Evolutionary conservation across 1,139 yeast species (phyloP).

Genomic region (Geotrichum candidum): DNA sequence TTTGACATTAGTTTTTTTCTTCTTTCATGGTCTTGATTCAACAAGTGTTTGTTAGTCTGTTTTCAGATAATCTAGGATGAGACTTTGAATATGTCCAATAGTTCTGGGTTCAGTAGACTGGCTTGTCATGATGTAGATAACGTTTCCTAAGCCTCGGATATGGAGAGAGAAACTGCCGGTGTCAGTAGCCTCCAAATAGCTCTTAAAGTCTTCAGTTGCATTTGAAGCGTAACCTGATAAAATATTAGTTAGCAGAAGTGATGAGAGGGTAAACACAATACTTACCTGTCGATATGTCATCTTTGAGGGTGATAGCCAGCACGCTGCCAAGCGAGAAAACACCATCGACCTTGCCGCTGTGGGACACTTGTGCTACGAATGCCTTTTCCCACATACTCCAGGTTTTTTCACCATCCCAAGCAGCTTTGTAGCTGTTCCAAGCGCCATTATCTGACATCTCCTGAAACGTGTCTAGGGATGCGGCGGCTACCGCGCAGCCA

Average conservation of each 20-base stretch:
- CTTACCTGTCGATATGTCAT: slow-evolving; percentile 20
- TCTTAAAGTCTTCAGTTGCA: slow-evolving; percentile 7
- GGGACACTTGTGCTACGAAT: slow-evolving; percentile 22
- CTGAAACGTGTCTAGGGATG: slow-evolving; percentile 21
- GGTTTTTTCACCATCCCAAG: slow-evolving; percentile 8
- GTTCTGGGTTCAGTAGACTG: not conserved
- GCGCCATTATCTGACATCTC: slow-evolving; percentile 12
- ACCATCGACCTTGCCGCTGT: slow-evolving; percentile 21
- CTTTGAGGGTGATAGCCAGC: slow-evolving; percentile 26
- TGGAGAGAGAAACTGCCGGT: slow-evolving; percentile 14
- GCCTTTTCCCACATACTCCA: slow-evolving; percentile 26
- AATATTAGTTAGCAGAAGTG: not conserved
- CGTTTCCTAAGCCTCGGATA: slow-evolving; percentile 25
- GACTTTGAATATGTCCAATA: not conserved
- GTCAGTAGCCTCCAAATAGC: not conserved
- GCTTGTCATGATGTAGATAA: slow-evolving; percentile 24
- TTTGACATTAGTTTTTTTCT: not conserved
- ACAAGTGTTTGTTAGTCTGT: not conserved
- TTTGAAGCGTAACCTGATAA: slow-evolving; percentile 8
- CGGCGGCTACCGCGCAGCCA: slow-evolving; percentile 30
- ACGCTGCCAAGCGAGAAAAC: slow-evolving; percentile 28
- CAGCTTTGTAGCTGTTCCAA: slow-evolving; percentile 19
- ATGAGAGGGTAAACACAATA: slow-evolving; percentile 18
- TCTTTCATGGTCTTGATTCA: not conserved
- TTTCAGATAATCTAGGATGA: not conserved